These are phyloP conservation scores for Hymenotorrendiella dingleyae DNA, from an alignment of 2,329 filamentous ascomycete species.

Conservation along the genomic window DNA sequence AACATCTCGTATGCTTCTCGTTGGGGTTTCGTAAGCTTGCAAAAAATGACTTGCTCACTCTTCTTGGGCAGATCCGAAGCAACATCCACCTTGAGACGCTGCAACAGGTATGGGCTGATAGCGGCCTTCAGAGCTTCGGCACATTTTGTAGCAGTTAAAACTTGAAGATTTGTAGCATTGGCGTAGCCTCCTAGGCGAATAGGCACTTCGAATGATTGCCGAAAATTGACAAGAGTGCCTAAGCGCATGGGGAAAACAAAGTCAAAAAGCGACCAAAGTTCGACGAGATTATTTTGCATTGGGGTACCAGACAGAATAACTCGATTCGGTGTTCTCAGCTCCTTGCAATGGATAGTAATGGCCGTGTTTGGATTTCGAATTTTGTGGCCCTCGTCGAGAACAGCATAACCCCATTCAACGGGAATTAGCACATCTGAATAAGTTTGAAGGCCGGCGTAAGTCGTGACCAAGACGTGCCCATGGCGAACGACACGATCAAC, in stretches of 20 bases:
- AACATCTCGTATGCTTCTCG: slow-evolving; percentile 76
- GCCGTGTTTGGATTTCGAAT: slow-evolving; percentile 94
- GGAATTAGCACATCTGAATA: slow-evolving; percentile 79
- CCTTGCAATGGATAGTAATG: slow-evolving; percentile 93
- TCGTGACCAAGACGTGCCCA: slow-evolving; percentile 91
- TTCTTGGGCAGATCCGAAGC: slow-evolving; percentile 92
- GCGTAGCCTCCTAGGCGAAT: slow-evolving; percentile 92
- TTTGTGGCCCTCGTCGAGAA: slow-evolving; percentile 95
- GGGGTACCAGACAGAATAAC: slow-evolving; percentile 94
- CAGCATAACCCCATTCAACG: slow-evolving; percentile 86
- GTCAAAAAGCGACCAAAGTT: slow-evolving; percentile 96
- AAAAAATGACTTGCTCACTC: slow-evolving; percentile 93
- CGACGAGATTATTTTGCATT: slow-evolving; percentile 93
- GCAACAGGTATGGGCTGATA: slow-evolving; percentile 87
- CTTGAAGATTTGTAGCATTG: slow-evolving; percentile 88
- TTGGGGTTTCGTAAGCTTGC: slow-evolving; percentile 79
- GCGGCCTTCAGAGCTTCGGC: slow-evolving; percentile 90
- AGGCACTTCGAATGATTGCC: slow-evolving; percentile 86
- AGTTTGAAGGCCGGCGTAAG: slow-evolving; percentile 91
- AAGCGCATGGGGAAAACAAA: slow-evolving; percentile 96
- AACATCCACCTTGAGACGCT: slow-evolving; percentile 89
- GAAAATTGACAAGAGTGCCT: slow-evolving; percentile 85
- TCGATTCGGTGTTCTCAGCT: slow-evolving; percentile 81
- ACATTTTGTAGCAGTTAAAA: slow-evolving; percentile 90
- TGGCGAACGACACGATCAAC: slow-evolving; percentile 75